Evolutionary conservation across 306 rosid species (phyloP), one percentile per base, ranked within the genome.

Genomic region (Coriaria nepalensis): DNA sequence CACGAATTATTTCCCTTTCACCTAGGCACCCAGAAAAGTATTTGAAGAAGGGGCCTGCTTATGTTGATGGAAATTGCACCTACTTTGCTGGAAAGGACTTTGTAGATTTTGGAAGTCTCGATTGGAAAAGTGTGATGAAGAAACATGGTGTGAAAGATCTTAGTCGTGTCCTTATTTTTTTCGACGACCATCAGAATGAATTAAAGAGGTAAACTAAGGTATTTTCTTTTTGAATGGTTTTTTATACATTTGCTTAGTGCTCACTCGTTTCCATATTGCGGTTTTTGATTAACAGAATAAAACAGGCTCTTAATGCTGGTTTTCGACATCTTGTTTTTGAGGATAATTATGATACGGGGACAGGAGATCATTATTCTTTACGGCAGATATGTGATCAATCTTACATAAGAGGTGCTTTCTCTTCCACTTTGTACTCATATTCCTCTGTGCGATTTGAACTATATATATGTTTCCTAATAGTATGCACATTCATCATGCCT

Each of bases 311-410:
- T 62, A 74, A 79, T 55, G 94, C 83, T 61, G 98, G 98, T 55
- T 92, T 92, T 65, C 79, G 42, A 36, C 98, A 92, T 76, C 82
- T 92, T 68, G 75, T 92, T 57, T 92, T 92, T 59, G 98, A 92
- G 81, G 98, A 92, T 71, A 92, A 92, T 72, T 92, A 92, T 63
- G 98, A 92, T 68, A 92, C 96, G 38, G 98, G 98, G 69, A 85
- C 94, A 5, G 98, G 98, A 52, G 98, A 92, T 53, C 98, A 92
- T 68, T 92, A 92, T 79, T 92, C 98, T 56, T 54, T 85, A 40
- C 75, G 98, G 67, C 98, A 92, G 71, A 92, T 92, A 55, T 92
- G 98, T 62, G 98, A 92, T 68, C 98, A 92, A 60, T 57, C 49
- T 62, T 92, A 92, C 64, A 85, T 92, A 51, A 74, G 86, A 75